phyloP scores from a whole-genome alignment of 257 asterid genomes.

The Parsonsia alboflavescens region DNA sequence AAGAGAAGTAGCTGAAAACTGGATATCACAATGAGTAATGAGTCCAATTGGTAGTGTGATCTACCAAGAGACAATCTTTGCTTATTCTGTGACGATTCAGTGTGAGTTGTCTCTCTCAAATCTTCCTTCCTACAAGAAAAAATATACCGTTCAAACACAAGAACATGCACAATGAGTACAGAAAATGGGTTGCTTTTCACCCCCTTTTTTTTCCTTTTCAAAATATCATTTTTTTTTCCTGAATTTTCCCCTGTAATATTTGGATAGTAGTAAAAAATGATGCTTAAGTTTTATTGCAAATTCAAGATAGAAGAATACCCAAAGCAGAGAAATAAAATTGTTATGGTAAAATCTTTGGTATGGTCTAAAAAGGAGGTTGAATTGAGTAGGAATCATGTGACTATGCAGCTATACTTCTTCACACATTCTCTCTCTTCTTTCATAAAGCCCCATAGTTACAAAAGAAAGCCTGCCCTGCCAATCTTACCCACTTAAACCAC shows the following conservation, averaged over 20 bases:
- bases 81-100: constrained; percentile 7
- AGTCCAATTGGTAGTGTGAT: background rate
- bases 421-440: constrained; percentile 4
- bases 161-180: background rate
- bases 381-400: constrained; percentile 61
- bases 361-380: constrained; percentile 15
- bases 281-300: background rate
- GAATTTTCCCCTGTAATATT: background rate
- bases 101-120: constrained; percentile 10
- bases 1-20: background rate
- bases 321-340: background rate
- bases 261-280: background rate
- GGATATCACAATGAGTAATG: background rate
- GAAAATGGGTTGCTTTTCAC: background rate
- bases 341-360: constrained; percentile 1
- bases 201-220: no score
- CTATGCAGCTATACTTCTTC: constrained; percentile 19
- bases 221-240: background rate
- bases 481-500: constrained; percentile 41
- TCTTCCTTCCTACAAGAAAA: background rate
- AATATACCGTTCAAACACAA: background rate
- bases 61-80: constrained; percentile 1
- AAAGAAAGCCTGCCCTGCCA: constrained; percentile 21
- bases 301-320: constrained; percentile 3
- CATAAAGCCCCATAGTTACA: constrained; percentile 6